A percentile compares a stretch with the other conserved stretches of the same genome.
phyloP scores from a whole-genome alignment of 257 asterid genomes.

The Haberlea rhodopensis region DNA sequence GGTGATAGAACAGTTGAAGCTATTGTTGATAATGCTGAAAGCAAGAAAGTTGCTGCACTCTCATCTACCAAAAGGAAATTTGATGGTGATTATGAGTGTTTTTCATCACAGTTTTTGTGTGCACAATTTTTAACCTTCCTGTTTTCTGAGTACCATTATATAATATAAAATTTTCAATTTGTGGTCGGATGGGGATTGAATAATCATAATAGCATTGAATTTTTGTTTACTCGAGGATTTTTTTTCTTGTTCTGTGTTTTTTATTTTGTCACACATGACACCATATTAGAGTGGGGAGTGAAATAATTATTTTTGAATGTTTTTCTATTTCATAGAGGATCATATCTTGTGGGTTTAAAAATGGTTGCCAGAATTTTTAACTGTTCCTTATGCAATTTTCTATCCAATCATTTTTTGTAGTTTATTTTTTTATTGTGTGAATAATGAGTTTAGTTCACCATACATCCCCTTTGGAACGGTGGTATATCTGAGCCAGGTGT shows the following conservation, averaged over 20 bases:
- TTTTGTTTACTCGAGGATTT: not conserved
- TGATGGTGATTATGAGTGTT: constrained; percentile 41
- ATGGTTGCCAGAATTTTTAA: not conserved
- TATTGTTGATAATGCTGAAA: constrained; percentile 33
- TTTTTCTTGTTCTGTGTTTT: constrained; percentile 12
- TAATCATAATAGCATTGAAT: not conserved
- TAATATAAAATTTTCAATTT: not conserved
- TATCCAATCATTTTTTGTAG: not conserved
- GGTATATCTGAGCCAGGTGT: not conserved
- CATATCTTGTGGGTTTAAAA: not conserved
- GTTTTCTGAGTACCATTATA: not conserved
- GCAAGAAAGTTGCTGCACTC: constrained; percentile 32
- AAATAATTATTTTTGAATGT: not conserved
- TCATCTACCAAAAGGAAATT: constrained; percentile 63
- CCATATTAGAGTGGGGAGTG: not conserved
- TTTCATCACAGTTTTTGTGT: not conserved
- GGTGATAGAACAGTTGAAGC: constrained; percentile 41
- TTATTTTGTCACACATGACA: not conserved
- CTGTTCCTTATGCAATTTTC: not conserved
- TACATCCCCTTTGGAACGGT: not conserved
- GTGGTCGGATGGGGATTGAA: not conserved
- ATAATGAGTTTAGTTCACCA: not conserved
- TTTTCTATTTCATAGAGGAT: not conserved
- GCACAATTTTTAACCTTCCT: constrained; percentile 8
- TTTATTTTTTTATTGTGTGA: not conserved